Base-by-base conservation (phyloP, 1,284 basidiomycete genomes). In the Rhodotorula sp. region DNA sequence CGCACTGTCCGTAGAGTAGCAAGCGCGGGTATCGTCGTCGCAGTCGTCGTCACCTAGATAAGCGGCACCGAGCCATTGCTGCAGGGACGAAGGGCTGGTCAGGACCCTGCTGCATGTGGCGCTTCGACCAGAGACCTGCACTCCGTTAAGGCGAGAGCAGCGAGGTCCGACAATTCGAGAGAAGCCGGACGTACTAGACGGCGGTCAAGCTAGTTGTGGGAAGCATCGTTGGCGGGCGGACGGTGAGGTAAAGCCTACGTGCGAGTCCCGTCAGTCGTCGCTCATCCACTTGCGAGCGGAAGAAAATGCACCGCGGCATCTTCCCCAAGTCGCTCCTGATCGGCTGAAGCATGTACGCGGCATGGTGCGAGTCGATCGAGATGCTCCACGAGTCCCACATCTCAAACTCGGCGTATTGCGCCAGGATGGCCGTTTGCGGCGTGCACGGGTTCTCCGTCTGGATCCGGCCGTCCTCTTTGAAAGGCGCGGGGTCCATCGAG, bases 361-460 rank as follows among this genome's bases (percentile, higher is more conserved):
- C 88, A 46, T 83, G 80, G 19, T 75, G 74, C 17, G 83, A 79
- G 76, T 91, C 89, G 68, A 79, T 73, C 83, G 86, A 87, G 78
- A 91, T 89, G 36, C 83, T 82, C 87, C 88, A 91, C 13, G 77
- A 73, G 61, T 77, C 69, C 81, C 86, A 87, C 55, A 86, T 78
- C 78, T 89, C 71, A 48, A 65, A 69, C 70, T 79, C 75, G 36
- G 53, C 90, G 86, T 92, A 95, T 69, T 85, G 83, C 78, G 92
- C 88, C 79, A 95, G 87, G 80, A 93, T 88, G 81, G 93, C 92
- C 39, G 92, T 92, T 12, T 86, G 84, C 8, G 92, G 90, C 2
- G 89, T 90, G 79, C 94, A 97, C 0, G 91, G 88, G 77, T 94
- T 90, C 84, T 97, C 92, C 60, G 96, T 87, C 83, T 94, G 93